Evolutionary conservation across 768 basidiomycete genomes (phyloP), one percentile per base, ranked within the genome.

Genomic region (Chalciporus pseudorubinellus): DNA sequence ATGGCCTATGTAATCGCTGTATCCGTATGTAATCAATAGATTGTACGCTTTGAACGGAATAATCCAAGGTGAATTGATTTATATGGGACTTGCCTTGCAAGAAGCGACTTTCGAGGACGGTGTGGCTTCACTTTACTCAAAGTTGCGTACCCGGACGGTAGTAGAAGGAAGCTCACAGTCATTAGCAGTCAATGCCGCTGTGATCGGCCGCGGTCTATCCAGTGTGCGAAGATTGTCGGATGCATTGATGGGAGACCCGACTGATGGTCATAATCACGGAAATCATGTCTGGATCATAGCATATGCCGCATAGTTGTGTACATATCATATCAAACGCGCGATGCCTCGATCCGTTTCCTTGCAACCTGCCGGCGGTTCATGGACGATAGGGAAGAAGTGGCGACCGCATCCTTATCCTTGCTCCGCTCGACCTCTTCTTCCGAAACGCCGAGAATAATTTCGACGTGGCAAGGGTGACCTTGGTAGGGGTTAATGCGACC

Each of bases 401-500:
- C 74, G 50, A 80, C 74, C 24, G 66, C 71, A 42, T 78, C 81
- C 71, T 89, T 87, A 75, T 94, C 92, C 63, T 90, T 94, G 69
- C 85, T 85, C 71, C 93, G 91, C 77, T 95, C 91, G 45, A 98
- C 93, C 71, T 92, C 86, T 56, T 79, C 82, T 36, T 87, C 85
- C 34, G 82, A 74, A 48, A 86, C 86, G 44, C 84, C 76, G 56
- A 98, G 85, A 70, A 98, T 92, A 69, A 94, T 84, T 71, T 98
- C 95, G 59, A 98, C 87, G 67, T 98, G 97, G 72, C 87, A 89
- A 38, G 97, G 97, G 75, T 94, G 92, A 39, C 95, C 95, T 74
- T 97, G 92, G 84, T 98, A 98, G 31, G 97, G 95, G 77, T 99
- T 99, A 75, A 94, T 95, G 52, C 92, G 88, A 83, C 92, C 92